Conservation (phyloP, 1,139 yeast genomes). For the Saccharomyces pastorianus region DNA sequence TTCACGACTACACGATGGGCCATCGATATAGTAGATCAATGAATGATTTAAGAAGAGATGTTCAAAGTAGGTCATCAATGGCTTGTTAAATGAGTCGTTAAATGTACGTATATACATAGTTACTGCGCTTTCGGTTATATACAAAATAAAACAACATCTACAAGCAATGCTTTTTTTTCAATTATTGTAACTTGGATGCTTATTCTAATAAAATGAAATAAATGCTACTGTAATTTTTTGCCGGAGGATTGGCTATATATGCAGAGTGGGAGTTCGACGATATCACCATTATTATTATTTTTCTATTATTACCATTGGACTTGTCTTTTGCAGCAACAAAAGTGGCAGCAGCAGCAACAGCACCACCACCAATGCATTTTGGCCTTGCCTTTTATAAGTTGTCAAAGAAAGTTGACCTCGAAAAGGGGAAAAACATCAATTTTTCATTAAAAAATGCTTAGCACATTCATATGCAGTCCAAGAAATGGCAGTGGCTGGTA, state of each 20-base stretch:
- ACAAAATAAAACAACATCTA: neutral
- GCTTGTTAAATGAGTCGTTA: neutral
- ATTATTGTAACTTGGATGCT: neutral
- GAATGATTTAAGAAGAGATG: conserved; percentile 26
- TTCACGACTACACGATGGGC: conserved; percentile 39
- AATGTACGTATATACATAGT: neutral
- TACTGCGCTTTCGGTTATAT: neutral
- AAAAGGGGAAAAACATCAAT: neutral
- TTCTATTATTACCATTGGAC: neutral
- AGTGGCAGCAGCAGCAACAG: neutral
- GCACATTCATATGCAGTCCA: conserved; percentile 99
- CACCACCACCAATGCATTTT: neutral
- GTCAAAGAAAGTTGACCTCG: neutral
- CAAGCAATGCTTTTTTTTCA: neutral
- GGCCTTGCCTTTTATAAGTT: neutral
- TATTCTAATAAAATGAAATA: neutral
- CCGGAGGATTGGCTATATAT: neutral
- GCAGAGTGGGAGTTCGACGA: neutral
- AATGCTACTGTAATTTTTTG: neutral
- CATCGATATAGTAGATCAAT: conserved; percentile 33
- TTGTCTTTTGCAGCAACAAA: neutral
- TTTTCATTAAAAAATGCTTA: conserved; percentile 35
- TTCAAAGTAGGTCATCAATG: conserved; percentile 10
- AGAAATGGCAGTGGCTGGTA: conserved; percentile 94
- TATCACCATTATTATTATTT: neutral